A percentile compares a stretch with the other conserved stretches of the same genome.
These are phyloP conservation scores for Cladophialophora yegresii DNA, from an alignment of 2,329 filamentous ascomycete species.

Conservation along the genomic window DNA sequence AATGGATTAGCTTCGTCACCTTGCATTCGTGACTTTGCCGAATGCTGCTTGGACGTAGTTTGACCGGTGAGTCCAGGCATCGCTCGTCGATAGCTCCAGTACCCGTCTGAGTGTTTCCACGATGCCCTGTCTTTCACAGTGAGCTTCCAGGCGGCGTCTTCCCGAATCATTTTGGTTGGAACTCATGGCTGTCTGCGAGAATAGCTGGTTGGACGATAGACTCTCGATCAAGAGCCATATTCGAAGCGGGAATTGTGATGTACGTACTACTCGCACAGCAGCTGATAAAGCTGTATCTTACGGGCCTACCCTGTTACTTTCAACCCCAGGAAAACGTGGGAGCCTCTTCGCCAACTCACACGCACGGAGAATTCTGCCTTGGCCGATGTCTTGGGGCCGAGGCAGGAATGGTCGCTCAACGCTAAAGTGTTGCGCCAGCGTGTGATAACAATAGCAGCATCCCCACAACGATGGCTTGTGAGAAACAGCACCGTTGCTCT, in stretches of 20 bases:
- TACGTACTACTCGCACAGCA: background rate
- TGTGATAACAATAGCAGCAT: background rate
- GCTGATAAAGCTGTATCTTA: background rate
- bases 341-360: background rate
- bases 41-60: background rate
- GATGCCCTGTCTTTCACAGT: background rate
- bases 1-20: constrained; percentile 1
- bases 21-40: background rate
- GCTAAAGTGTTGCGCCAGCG: background rate
- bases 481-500: background rate
- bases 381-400: constrained; percentile 13
- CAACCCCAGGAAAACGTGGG: constrained; percentile 11
- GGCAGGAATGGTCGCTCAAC: background rate
- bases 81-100: background rate
- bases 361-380: constrained; percentile 1
- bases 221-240: background rate
- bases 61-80: background rate
- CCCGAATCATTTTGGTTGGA: background rate
- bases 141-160: background rate
- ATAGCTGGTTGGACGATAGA: background rate
- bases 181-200: background rate
- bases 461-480: background rate
- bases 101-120: background rate
- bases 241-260: background rate
- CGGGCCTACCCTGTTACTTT: background rate